phyloP scores from a whole-genome alignment of 1,139 yeast species.

The Yamadazyma aaseri region DNA sequence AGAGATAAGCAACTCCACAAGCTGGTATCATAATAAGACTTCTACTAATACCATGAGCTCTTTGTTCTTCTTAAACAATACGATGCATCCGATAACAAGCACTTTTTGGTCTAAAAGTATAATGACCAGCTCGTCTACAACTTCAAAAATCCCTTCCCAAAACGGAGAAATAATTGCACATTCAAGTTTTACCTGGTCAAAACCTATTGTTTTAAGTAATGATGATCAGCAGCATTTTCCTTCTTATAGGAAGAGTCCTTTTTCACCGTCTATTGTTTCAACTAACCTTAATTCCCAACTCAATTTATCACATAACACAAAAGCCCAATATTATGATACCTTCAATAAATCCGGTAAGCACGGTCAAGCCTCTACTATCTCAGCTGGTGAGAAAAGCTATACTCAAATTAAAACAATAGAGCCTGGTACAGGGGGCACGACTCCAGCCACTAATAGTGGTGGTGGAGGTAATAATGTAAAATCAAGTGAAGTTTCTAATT shows the following conservation, averaged over 20 bases:
- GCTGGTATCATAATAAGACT: neutral
- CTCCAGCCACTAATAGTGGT: no score
- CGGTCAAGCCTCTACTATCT: no score
- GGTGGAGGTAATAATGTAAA: no score
- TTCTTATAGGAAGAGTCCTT: no score
- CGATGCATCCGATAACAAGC: neutral
- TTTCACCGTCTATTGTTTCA: neutral
- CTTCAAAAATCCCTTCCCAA: neutral
- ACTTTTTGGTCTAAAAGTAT: neutral
- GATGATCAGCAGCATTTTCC: no score
- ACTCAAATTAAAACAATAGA: neutral
- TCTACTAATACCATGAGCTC: neutral
- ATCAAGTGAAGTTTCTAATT: no score
- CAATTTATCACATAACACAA: neutral
- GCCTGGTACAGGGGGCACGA: neutral
- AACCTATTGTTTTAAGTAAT: no score
- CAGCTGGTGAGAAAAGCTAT: neutral
- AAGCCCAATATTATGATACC: no score
- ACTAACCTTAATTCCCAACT: neutral
- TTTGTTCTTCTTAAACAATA: neutral
- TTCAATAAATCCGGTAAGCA: no score
- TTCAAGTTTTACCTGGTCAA: neutral
- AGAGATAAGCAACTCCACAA: neutral
- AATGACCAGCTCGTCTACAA: neutral
- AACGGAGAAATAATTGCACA: neutral